A percentile compares a stretch with the other conserved stretches of the same genome.
Conservation (phyloP, 768 basidiomycete genomes). For the Hericium alpestre region DNA sequence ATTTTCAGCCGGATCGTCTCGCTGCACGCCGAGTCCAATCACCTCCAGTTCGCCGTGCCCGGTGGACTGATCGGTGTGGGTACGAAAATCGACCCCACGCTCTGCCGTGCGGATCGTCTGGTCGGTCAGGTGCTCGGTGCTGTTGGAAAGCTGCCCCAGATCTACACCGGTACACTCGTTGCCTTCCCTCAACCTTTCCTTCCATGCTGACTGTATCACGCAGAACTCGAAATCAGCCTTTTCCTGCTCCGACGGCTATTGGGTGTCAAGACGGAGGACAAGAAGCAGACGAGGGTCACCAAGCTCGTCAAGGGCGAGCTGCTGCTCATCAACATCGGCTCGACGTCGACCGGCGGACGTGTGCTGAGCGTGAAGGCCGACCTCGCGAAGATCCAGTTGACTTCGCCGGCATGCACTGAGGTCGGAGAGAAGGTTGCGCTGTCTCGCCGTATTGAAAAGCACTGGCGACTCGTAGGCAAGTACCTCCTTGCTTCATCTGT, state of each 20-base stretch:
- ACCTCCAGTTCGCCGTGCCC: conserved; percentile 89
- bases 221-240: conserved; percentile 84
- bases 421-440: conserved; percentile 96
- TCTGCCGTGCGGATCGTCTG: conserved; percentile 92
- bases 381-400: conserved; percentile 87
- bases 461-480: conserved; percentile 93
- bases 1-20: conserved; percentile 88
- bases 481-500: conserved; percentile 11
- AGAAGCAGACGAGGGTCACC: conserved; percentile 93
- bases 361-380: conserved; percentile 92
- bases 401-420: conserved; percentile 91
- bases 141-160: conserved; percentile 86
- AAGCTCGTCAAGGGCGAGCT: conserved; percentile 89
- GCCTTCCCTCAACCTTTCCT: not conserved
- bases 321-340: conserved; percentile 94
- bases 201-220: not conserved
- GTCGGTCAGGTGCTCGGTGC: conserved; percentile 95
- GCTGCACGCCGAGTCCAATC: conserved; percentile 89
- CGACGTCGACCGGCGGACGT: conserved; percentile 92
- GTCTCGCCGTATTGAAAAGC: conserved; percentile 91
- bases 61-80: conserved; percentile 98
- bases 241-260: conserved; percentile 92
- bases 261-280: conserved; percentile 98
- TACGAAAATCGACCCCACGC: conserved; percentile 89
- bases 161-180: conserved; percentile 64